Conservation (phyloP, 495 filamentous ascomycete genomes). For the Rostrohypoxylon terebratum region DNA sequence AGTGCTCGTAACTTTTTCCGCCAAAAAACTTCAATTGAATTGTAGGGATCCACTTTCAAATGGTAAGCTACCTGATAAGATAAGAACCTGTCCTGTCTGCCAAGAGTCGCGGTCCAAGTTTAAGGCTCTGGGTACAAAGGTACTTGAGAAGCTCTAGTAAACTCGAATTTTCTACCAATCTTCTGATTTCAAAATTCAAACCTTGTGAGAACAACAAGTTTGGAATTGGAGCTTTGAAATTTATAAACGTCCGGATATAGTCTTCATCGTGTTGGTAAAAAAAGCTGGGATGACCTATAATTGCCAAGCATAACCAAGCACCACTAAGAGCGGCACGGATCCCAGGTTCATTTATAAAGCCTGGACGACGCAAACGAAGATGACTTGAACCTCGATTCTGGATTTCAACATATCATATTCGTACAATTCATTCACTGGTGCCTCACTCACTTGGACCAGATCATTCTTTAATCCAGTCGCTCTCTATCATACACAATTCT, state of each 20-base stretch:
- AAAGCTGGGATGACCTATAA: background rate
- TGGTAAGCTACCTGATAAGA: conserved; percentile 28
- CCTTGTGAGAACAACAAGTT: background rate
- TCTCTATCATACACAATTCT: background rate
- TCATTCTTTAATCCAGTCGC: background rate
- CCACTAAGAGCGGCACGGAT: background rate
- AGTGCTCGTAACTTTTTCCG: conserved; percentile 24
- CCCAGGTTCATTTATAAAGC: background rate
- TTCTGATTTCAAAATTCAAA: background rate
- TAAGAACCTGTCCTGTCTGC: conserved; percentile 18
- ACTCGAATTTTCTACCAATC: background rate
- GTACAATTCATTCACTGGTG: background rate
- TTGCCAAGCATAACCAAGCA: conserved; percentile 12
- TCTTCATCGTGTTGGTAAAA: too few species aligned
- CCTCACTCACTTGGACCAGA: background rate
- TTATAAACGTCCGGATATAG: background rate
- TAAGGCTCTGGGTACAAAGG: background rate
- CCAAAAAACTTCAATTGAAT: conserved; percentile 37
- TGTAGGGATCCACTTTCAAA: conserved; percentile 27
- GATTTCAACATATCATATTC: background rate
- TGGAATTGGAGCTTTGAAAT: background rate
- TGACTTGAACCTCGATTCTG: background rate
- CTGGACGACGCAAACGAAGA: background rate
- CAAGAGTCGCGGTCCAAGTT: too few species aligned
- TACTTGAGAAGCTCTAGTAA: background rate